Conservation (phyloP, 805 yeast species). For the Dipodascus geniculatus region DNA sequence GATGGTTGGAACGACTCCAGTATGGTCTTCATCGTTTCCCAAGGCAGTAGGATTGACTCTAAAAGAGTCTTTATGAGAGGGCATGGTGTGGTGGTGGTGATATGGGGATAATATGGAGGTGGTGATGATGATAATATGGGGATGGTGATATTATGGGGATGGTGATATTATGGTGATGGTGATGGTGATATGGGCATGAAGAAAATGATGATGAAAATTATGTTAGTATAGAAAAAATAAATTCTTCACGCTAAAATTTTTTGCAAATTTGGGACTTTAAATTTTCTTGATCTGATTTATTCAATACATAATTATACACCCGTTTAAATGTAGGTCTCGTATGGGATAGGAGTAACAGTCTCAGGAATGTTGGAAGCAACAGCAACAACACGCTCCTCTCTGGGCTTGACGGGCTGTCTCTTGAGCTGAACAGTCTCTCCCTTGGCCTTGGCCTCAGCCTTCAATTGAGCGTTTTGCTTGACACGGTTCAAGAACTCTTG, state of each 20-base stretch:
- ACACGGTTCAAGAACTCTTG: conserved; percentile 98
- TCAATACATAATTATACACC: not conserved
- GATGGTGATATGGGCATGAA: no score
- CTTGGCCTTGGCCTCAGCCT: conserved; percentile 86
- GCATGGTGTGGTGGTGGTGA: no score
- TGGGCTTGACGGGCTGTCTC: conserved; percentile 98
- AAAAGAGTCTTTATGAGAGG: no score
- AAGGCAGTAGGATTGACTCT: not conserved
- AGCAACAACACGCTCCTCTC: conserved; percentile 77
- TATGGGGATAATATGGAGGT: no score
- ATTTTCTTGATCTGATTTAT: no score
- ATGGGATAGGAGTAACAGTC: conserved; percentile 97
- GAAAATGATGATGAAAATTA: no score
- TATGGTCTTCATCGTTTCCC: conserved; percentile 16
- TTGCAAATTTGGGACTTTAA: no score
- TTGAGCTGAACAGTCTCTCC: conserved; percentile 86
- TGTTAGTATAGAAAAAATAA: no score
- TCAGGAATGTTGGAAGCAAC: conserved; percentile 81
- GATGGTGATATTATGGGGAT: no score
- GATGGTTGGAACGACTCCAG: conserved; percentile 17
- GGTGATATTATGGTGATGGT: no score
- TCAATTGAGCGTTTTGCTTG: conserved; percentile 88
- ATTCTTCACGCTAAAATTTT: no score
- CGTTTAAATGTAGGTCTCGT: conserved; percentile 92
- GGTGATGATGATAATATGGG: no score